Percentiles rank a stretch among this genome's conserved stretches.
phyloP scores from a whole-genome alignment of 768 basidiomycete species.

The Pisolithus tinctorius region DNA sequence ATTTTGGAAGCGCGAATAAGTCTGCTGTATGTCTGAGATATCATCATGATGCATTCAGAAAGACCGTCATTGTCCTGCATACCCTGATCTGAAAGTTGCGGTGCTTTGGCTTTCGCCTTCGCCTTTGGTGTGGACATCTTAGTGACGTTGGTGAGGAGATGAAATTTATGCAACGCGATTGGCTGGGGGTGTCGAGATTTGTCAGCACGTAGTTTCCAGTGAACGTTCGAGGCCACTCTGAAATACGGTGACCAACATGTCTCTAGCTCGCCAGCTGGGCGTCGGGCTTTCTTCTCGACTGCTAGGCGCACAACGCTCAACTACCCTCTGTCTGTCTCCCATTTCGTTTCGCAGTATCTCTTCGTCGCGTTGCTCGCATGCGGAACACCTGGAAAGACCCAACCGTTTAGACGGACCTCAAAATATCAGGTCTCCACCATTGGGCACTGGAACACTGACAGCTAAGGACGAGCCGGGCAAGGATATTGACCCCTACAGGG shows the following conservation, averaged over 20 bases:
- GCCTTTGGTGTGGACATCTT: slow-evolving; percentile 46
- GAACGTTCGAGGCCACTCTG: slow-evolving; percentile 32
- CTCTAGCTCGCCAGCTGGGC: slow-evolving; percentile 46
- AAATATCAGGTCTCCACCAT: slow-evolving; percentile 26
- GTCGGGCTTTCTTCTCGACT: slow-evolving; percentile 48
- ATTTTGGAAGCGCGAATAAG: slow-evolving; percentile 73
- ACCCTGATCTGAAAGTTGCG: slow-evolving; percentile 70
- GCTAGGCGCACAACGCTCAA: slow-evolving; percentile 17
- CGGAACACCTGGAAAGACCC: slow-evolving; percentile 14
- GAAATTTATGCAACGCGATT: slow-evolving; percentile 19
- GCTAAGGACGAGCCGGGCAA: slow-evolving; percentile 41
- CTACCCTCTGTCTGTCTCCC: slow-evolving; percentile 28
- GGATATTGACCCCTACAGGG: slow-evolving; percentile 61
- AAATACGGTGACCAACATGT: slow-evolving; percentile 36
- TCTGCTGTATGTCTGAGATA: slow-evolving; percentile 67
- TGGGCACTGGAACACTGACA: slow-evolving; percentile 26
- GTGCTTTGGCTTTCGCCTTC: slow-evolving; percentile 46
- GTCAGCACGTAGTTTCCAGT: slow-evolving; percentile 17
- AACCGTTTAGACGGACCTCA: slow-evolving; percentile 15
- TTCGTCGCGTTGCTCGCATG: slow-evolving; percentile 16
- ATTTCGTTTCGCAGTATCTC: slow-evolving; percentile 39
- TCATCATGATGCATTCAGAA: slow-evolving; percentile 30
- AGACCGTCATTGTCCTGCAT: slow-evolving; percentile 13
- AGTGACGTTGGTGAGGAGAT: neutral
- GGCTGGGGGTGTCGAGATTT: slow-evolving; percentile 15